Conservation (phyloP, 148 eudicot species). For the Vaccinium myrtillus region DNA sequence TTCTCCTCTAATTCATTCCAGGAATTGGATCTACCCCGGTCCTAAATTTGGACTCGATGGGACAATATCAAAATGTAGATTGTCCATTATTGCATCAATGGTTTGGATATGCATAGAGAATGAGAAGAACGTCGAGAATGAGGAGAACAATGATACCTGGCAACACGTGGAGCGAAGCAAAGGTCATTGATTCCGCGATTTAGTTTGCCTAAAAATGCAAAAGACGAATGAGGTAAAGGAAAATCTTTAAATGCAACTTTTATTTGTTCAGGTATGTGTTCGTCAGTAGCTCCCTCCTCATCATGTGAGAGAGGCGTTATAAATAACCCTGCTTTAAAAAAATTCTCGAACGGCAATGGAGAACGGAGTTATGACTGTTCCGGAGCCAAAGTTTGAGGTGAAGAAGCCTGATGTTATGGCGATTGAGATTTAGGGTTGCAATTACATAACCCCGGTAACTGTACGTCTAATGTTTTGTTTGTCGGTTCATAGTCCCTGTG, state of each 20-base stretch:
- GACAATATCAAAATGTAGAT: no score
- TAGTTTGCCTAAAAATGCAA: constrained; percentile 46
- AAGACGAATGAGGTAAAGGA: constrained; percentile 33
- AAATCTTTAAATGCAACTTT: no score
- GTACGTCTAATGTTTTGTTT: no score
- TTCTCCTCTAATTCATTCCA: no score
- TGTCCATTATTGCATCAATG: no score
- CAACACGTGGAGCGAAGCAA: constrained; percentile 30
- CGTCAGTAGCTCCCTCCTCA: no score
- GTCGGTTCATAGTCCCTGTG: not conserved
- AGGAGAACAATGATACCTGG: constrained; percentile 38
- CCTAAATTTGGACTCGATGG: no score
- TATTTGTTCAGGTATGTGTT: no score
- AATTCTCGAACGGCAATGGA: constrained; percentile 31
- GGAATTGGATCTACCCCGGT: no score
- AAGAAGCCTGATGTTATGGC: constrained; percentile 41
- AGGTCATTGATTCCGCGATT: constrained; percentile 40
- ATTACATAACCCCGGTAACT: not conserved
- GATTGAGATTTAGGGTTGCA: constrained; percentile 35
- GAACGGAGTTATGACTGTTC: constrained; percentile 50
- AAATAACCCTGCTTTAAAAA: no score
- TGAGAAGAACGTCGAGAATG: constrained; percentile 41
- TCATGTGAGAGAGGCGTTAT: no score
- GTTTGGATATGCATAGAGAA: no score
- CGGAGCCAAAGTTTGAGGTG: constrained; percentile 35